Evolutionary conservation across 163 green algal genomes (phyloP).

Genomic region (Trebouxia gelatinosa): DNA sequence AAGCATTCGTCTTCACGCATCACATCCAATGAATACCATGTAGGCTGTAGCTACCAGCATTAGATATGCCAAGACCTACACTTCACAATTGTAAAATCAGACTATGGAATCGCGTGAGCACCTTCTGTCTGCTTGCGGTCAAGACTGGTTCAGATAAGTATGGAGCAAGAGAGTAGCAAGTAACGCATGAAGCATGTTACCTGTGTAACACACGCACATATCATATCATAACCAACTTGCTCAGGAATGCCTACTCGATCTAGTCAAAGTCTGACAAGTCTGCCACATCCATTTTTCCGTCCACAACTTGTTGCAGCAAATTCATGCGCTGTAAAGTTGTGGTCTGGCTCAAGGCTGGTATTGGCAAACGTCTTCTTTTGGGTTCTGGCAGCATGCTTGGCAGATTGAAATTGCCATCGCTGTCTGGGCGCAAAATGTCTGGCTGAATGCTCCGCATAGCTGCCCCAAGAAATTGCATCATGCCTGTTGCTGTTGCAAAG

Average conservation of each 20-base stretch:
- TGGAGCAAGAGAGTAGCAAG: too few relatives aligned
- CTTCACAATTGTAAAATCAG: too few relatives aligned
- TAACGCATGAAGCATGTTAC: neutral
- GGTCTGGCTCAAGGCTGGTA: conserved; percentile 7
- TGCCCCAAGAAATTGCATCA: conserved; percentile 18
- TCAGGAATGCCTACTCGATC: neutral
- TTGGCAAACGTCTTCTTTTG: neutral
- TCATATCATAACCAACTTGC: neutral
- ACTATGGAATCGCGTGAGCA: too few relatives aligned
- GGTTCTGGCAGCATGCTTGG: conserved; percentile 19
- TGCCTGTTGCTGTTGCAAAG: conserved; percentile 15
- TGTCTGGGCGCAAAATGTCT: conserved; percentile 17
- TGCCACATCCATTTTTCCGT: conserved; percentile 13
- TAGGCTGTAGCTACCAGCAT: too few relatives aligned
- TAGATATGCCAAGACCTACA: too few relatives aligned
- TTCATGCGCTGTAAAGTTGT: conserved; percentile 17
- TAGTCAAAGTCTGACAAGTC: conserved; percentile 21
- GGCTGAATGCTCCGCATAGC: conserved; percentile 7
- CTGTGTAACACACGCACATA: neutral
- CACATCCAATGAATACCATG: too few relatives aligned
- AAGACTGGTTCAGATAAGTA: too few relatives aligned
- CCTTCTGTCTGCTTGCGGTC: too few relatives aligned
- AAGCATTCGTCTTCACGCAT: too few relatives aligned
- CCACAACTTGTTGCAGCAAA: conserved; percentile 9
- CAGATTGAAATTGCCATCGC: conserved; percentile 15